These are phyloP conservation scores for Alectoria sarmentosa DNA, from an alignment of 495 filamentous ascomycete species.

Conservation along the genomic window DNA sequence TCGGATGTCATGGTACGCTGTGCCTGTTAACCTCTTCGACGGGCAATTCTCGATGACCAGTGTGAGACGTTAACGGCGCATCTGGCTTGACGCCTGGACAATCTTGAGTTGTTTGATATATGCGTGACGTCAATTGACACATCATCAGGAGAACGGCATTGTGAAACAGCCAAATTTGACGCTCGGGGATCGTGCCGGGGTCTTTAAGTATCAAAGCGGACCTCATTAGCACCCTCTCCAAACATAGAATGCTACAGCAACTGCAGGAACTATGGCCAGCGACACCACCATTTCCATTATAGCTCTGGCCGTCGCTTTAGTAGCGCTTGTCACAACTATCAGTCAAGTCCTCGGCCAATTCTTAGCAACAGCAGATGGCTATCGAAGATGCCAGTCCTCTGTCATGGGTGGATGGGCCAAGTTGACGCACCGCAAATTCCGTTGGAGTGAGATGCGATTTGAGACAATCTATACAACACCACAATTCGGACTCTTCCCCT, in stretches of 20 bases:
- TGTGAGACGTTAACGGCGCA: no score
- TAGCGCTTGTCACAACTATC: slow-evolving; percentile 32
- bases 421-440: slow-evolving; percentile 24
- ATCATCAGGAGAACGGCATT: no score
- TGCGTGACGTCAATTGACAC: no score
- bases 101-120: no score
- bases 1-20: no score
- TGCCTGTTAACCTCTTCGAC: no score
- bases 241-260: background rate
- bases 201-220: no score
- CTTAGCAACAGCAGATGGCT: slow-evolving; percentile 37
- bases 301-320: slow-evolving; percentile 32
- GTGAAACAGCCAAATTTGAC: no score
- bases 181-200: no score
- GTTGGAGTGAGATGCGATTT: slow-evolving; percentile 31
- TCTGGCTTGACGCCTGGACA: no score
- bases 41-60: no score
- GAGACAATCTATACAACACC: slow-evolving; percentile 29
- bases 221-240: no score
- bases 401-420: slow-evolving; percentile 32
- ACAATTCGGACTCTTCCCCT: slow-evolving; percentile 19
- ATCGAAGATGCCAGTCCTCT: slow-evolving; percentile 32
- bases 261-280: slow-evolving; percentile 3
- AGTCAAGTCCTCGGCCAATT: slow-evolving; percentile 34
- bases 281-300: slow-evolving; percentile 17